These are phyloP conservation scores for Rheum nobile DNA, from an alignment of 148 eudicot genomes.

Conservation along the genomic window DNA sequence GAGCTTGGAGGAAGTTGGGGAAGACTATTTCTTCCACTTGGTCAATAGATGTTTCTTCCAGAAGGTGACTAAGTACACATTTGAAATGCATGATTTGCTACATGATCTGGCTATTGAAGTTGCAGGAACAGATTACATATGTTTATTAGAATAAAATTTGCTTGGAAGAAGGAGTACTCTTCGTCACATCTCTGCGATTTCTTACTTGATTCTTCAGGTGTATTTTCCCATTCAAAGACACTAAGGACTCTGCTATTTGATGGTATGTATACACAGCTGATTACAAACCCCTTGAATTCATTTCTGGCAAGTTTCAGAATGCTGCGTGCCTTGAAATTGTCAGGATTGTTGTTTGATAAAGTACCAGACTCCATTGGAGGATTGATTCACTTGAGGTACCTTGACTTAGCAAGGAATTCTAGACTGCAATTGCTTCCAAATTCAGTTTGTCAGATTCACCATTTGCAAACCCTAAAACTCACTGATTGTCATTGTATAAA, in stretches of 20 bases:
- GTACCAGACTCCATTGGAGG: slow-evolving; percentile 9
- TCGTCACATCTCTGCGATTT: neutral
- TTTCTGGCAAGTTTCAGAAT: neutral
- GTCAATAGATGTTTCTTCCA: slow-evolving; percentile 8
- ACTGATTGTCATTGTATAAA: neutral
- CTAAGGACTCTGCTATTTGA: neutral
- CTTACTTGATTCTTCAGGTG: neutral
- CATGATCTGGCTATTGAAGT: slow-evolving; percentile 9
- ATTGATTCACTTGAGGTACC: slow-evolving; percentile 10
- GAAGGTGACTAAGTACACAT: neutral
- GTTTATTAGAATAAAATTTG: neutral
- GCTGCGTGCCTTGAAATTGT: slow-evolving; percentile 10
- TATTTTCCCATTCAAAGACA: neutral
- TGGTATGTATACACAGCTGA: neutral
- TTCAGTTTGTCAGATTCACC: neutral
- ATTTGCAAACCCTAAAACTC: slow-evolving; percentile 1
- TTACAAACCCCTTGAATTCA: neutral
- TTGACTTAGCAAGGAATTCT: neutral
- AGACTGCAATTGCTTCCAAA: neutral
- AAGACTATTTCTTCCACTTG: neutral
- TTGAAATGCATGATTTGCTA: slow-evolving; percentile 6
- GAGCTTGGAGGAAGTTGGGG: neutral
- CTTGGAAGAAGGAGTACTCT: neutral
- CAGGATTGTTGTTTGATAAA: neutral
- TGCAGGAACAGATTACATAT: neutral